These are phyloP conservation scores for Nakazawaea holstii DNA, from an alignment of 805 yeast genomes.

Conservation along the genomic window DNA sequence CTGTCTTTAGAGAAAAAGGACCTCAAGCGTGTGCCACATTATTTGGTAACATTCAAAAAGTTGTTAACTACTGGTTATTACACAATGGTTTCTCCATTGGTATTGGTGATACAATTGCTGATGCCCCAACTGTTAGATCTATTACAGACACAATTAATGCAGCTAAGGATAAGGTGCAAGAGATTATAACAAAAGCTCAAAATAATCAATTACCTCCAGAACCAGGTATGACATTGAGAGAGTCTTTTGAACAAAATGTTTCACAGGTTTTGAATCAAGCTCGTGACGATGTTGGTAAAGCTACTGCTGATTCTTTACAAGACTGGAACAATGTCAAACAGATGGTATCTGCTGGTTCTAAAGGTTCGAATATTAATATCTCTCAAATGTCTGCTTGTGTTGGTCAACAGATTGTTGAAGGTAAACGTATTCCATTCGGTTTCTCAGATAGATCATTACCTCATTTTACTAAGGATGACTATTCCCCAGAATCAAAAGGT, in stretches of 20 bases:
- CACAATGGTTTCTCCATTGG: constrained; percentile 98
- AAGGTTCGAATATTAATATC: constrained; percentile 97
- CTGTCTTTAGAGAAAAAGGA: constrained; percentile 97
- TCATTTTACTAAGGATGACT: constrained; percentile 97
- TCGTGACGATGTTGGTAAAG: constrained; percentile 98
- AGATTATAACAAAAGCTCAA: constrained; percentile 89
- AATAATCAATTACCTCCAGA: constrained; percentile 84
- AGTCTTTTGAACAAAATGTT: constrained; percentile 96
- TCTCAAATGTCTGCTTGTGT: constrained; percentile 99
- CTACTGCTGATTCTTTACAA: constrained; percentile 94
- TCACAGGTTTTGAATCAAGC: constrained; percentile 94
- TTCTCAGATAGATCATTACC: constrained; percentile 95
- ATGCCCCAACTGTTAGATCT: constrained; percentile 89
- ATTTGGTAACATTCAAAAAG: constrained; percentile 90
- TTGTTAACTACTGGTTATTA: constrained; percentile 92
- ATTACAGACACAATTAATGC: constrained; percentile 90
- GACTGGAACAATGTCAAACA: constrained; percentile 95
- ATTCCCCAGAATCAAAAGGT: constrained; percentile 97
- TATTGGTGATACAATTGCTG: constrained; percentile 99
- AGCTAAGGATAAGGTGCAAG: constrained; percentile 93
- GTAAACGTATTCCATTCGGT: constrained; percentile 98
- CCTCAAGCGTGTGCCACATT: constrained; percentile 83
- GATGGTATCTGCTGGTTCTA: constrained; percentile 98
- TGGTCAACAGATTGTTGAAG: constrained; percentile 99
- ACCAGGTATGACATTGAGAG: constrained; percentile 99